Evolutionary conservation across 2,329 filamentous ascomycete genomes (phyloP), one percentile per base, ranked within the genome.

Genomic region (Trichoderma koningii): DNA sequence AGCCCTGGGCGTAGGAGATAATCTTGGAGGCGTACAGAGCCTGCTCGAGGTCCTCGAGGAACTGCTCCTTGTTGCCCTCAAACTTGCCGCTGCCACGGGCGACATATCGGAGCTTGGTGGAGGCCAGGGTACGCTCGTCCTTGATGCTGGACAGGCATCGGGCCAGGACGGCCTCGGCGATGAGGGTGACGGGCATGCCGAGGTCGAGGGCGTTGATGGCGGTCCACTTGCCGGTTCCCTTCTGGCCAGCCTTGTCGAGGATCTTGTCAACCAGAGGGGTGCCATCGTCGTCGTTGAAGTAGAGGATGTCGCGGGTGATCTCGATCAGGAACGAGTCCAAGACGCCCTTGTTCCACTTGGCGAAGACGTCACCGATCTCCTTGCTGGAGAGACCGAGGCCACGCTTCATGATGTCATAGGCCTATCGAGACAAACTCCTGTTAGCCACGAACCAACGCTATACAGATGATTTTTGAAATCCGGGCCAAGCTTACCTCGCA

Each of bases 161-260:
- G 72, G 93, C 87, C 76, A 98, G 93, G 73, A 99, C 95, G 72
- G 95, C 90, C 86, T 99, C 95, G 68, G 94, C 95, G 73, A 99
- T 99, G 73, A 99, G 84, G 68, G 95, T 98, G 73, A 99, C 95
- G 77, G 95, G 95, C 92, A 96, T 96, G 76, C 95, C 95, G 68
- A 99, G 90, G 80, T 99, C 95, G 67, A 99, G 89, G 71, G 95
- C 93, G 82, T 99, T 99, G 83, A 99, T 96, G 76, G 95, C 94
- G 71, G 95, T 99, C 95, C 95, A 99, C 87, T 99, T 98, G 83
- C 95, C 95, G 73, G 95, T 98, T 83, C 95, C 95, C 86, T 99
- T 99, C 86, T 99, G 95, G 73, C 95, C 95, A 75, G 95, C 95
- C 82, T 94, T 90, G 85, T 99, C 95, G 70, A 98, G 87, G 74